phyloP scores from a whole-genome alignment of 768 basidiomycete species.

The Suillus placidus region DNA sequence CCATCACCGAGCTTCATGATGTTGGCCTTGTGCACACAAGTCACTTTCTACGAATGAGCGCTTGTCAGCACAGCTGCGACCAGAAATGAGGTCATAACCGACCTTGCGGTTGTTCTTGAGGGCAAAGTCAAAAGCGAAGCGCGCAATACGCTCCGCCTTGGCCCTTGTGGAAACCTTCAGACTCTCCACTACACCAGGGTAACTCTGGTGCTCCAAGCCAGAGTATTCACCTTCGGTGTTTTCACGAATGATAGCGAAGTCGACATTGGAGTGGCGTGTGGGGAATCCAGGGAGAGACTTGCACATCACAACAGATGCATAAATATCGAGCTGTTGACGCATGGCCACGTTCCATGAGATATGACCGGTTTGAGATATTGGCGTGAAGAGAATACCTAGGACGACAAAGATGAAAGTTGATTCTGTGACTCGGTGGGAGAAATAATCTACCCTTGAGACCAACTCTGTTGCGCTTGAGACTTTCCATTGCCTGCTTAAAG shows the following conservation, averaged over 20 bases:
- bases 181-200: constrained; percentile 97
- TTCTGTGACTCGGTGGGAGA: constrained; percentile 5
- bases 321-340: constrained; percentile 99
- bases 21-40: constrained; percentile 99
- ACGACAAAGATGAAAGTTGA: constrained; percentile 7
- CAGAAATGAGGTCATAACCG: constrained; percentile 16
- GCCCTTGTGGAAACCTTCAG: constrained; percentile 95
- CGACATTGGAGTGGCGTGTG: constrained; percentile 94
- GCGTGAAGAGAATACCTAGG: constrained; percentile 96
- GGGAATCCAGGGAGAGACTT: constrained; percentile 96
- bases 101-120: constrained; percentile 98
- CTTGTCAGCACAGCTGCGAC: constrained; percentile 9
- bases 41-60: constrained; percentile 79
- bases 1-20: constrained; percentile 99
- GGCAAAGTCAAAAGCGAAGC: constrained; percentile 99
- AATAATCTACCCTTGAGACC: constrained; percentile 85
- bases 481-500: constrained; percentile 98
- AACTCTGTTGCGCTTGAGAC: constrained; percentile 94
- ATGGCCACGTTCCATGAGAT: constrained; percentile 99
- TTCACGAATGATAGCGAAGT: constrained; percentile 99
- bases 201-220: constrained; percentile 96
- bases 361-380: constrained; percentile 93
- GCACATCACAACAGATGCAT: constrained; percentile 97
- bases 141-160: constrained; percentile 94
- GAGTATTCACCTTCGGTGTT: constrained; percentile 99